Evolutionary conservation across 2,329 filamentous ascomycete genomes (phyloP).

Genomic region (Colletotrichum horii): DNA sequence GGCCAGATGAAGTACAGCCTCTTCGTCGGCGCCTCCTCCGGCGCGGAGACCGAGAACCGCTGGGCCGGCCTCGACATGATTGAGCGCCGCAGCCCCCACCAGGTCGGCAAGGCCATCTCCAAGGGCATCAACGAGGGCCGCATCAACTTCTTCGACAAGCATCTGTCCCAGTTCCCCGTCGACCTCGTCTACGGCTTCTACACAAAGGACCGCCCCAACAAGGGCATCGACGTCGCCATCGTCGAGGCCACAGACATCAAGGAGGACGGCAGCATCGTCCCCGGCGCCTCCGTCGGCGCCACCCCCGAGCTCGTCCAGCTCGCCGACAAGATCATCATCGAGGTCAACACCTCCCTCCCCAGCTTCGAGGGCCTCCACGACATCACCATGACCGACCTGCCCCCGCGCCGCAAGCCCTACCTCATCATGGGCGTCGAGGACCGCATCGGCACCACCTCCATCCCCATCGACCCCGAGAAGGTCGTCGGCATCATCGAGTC

Average conservation of each 20-base stretch:
- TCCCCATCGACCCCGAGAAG: slow-evolving; percentile 84
- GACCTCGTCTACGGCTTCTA: slow-evolving; percentile 89
- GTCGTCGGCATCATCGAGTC: slow-evolving; percentile 86
- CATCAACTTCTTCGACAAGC: slow-evolving; percentile 94
- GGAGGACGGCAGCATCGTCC: slow-evolving; percentile 87
- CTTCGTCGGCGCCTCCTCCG: slow-evolving; percentile 89
- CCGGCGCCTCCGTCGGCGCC: slow-evolving; percentile 84
- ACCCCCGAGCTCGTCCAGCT: slow-evolving; percentile 87
- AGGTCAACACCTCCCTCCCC: slow-evolving; percentile 87
- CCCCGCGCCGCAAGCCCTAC: slow-evolving; percentile 82
- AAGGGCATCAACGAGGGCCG: slow-evolving; percentile 89
- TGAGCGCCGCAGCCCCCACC: slow-evolving; percentile 81
- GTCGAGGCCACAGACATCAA: slow-evolving; percentile 88
- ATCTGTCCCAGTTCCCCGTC: slow-evolving; percentile 89
- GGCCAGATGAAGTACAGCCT: slow-evolving; percentile 85
- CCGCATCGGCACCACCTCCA: slow-evolving; percentile 81
- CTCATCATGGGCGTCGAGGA: slow-evolving; percentile 86
- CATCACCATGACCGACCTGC: slow-evolving; percentile 87
- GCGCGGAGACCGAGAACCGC: slow-evolving; percentile 88
- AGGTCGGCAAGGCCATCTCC: slow-evolving; percentile 88
- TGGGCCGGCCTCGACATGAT: slow-evolving; percentile 94
- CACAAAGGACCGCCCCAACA: slow-evolving; percentile 77
- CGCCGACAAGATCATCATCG: slow-evolving; percentile 89
- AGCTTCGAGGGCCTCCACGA: slow-evolving; percentile 90
- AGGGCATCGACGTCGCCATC: slow-evolving; percentile 81